Conservation (phyloP, 2,329 filamentous ascomycete genomes). For the Fusarium subglutinans region DNA sequence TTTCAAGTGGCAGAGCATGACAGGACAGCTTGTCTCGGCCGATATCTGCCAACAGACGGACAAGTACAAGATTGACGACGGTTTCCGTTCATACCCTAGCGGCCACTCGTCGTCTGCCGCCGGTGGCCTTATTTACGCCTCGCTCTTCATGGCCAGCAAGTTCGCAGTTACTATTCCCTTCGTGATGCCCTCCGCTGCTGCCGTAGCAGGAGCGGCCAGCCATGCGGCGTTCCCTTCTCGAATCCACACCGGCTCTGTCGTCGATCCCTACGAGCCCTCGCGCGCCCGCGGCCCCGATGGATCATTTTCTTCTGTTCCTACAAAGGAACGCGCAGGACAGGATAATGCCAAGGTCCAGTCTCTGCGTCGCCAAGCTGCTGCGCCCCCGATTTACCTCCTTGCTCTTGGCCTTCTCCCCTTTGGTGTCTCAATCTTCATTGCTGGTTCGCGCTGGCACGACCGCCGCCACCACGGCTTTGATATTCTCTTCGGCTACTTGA, state of each 20-base stretch:
- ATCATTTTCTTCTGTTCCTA: slow-evolving; percentile 31
- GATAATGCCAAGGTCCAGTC: slow-evolving; percentile 49
- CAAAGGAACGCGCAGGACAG: slow-evolving; percentile 39
- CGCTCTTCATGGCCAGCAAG: slow-evolving; percentile 86
- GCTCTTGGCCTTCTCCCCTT: slow-evolving; percentile 76
- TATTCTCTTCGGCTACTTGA: slow-evolving; percentile 82
- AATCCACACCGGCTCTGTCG: slow-evolving; percentile 52
- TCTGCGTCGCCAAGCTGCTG: slow-evolving; percentile 76
- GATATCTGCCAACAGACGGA: slow-evolving; percentile 78
- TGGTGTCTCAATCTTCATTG: slow-evolving; percentile 80
- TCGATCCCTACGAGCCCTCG: slow-evolving; percentile 47
- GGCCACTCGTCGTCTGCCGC: slow-evolving; percentile 73
- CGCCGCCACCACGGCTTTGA: slow-evolving; percentile 94
- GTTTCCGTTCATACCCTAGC: slow-evolving; percentile 79
- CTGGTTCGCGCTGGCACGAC: slow-evolving; percentile 87
- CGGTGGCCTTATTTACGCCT: slow-evolving; percentile 84
- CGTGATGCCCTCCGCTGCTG: slow-evolving; percentile 61
- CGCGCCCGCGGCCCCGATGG: slow-evolving; percentile 32
- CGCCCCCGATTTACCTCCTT: slow-evolving; percentile 83
- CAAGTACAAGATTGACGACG: slow-evolving; percentile 72
- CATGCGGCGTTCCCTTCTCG: slow-evolving; percentile 82
- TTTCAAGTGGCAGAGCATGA: slow-evolving; percentile 59
- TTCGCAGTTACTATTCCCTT: slow-evolving; percentile 79
- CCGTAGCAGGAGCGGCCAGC: slow-evolving; percentile 60
- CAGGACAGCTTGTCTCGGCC: slow-evolving; percentile 76